Evolutionary conservation across 2,329 filamentous ascomycete genomes (phyloP), one percentile per base, ranked within the genome.

Genomic region (Remersonia thermophila): DNA sequence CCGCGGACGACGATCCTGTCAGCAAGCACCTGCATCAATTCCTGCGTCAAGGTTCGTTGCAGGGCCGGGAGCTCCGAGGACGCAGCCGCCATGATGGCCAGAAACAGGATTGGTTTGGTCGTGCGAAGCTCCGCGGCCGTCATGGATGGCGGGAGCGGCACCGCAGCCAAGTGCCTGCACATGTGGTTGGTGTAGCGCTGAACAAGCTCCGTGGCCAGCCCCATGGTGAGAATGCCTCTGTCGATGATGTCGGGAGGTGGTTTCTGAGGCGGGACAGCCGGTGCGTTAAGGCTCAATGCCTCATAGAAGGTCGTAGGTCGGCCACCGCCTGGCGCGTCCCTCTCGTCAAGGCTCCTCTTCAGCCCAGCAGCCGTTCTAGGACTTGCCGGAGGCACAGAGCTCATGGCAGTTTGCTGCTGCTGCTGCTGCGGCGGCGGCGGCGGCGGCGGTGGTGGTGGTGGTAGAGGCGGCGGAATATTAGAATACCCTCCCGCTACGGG

Each of bases 1-100:
- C 83, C 84, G 6, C 73, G 71, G 20, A 85, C 63, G 47, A 91
- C 71, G 28, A 89, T 69, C 45, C 75, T 76, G 30, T 91, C 79
- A 3, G 82, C 83, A 37, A 91, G 71, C 9, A 76, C 63, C 42
- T 77, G 73, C 61, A 85, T 80, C 37, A 85, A 60, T 48, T 91
- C 77, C 41, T 70, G 71, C 8, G 78, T 70, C 11, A 93, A 60
- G 17, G 63, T 61, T 8, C 69, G 64, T 51, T 86, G 82, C 38
- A 69, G 61, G 16, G 54, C 54, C 15, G 67, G 65, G 14, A 64
- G 61, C 43, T 77, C 71, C 8, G 71, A 72, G 4, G 76, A 69
- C 4, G 78, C 70, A 7, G 73, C 75, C 0, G 78, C 71, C 57
- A 86, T 71, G 48, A 85, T 63, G 20, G 80, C 67, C n/a, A 83